These are phyloP conservation scores for Phytopythium aichiense DNA, from an alignment of 352 stramenopile genomes.

Conservation along the genomic window DNA sequence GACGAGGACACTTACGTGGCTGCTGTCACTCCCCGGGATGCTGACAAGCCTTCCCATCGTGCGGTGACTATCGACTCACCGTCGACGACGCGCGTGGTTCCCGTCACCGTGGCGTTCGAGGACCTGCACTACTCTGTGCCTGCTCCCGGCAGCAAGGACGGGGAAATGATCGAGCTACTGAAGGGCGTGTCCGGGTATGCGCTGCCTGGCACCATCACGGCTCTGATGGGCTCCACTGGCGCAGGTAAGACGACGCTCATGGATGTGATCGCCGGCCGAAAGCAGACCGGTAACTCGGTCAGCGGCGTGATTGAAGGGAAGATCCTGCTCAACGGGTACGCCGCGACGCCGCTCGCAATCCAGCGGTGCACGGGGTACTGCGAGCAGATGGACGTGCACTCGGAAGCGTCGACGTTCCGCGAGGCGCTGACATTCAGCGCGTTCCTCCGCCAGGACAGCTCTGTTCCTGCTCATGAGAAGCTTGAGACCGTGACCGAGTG, in stretches of 20 bases:
- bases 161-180: slow-evolving; percentile 26
- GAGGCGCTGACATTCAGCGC: slow-evolving; percentile 88
- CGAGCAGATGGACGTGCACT: slow-evolving; percentile 83
- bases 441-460: slow-evolving; percentile 45
- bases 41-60: neutral
- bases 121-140: slow-evolving; percentile 5
- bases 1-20: neutral
- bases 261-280: slow-evolving; percentile 87
- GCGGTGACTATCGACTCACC: neutral
- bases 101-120: slow-evolving; percentile 1
- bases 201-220: slow-evolving; percentile 65
- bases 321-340: slow-evolving; percentile 29
- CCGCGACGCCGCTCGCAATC: slow-evolving; percentile 15
- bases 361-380: slow-evolving; percentile 33
- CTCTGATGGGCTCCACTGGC: slow-evolving; percentile 80
- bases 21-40: neutral
- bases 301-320: slow-evolving; percentile 5
- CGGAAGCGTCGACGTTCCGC: slow-evolving; percentile 79
- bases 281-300: slow-evolving; percentile 16
- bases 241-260: slow-evolving; percentile 80
- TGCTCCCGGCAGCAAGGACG: neutral
- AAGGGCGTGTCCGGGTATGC: slow-evolving; percentile 59
- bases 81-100: neutral
- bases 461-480: slow-evolving; percentile 18
- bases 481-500: slow-evolving; percentile 24